phyloP scores from a whole-genome alignment of 495 filamentous ascomycete genomes.

The Apodospora peruviana region DNA sequence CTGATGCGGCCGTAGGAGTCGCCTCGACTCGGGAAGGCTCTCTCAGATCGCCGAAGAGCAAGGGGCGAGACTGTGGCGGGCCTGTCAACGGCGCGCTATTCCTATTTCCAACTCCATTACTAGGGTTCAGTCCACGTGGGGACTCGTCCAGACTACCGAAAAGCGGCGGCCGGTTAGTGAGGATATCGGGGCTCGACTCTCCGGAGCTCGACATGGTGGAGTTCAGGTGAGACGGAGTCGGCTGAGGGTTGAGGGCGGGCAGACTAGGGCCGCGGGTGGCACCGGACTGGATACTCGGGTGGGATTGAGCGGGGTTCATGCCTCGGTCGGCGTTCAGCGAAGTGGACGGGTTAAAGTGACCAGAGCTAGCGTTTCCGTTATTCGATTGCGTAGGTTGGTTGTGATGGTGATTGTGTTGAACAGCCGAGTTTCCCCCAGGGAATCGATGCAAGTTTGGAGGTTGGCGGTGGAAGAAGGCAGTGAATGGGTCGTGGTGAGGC shows the following conservation, averaged over 20 bases:
- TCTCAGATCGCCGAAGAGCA: neutral
- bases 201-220: conserved; percentile 9
- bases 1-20: neutral
- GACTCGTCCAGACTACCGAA: neutral
- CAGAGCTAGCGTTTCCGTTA: neutral
- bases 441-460: conserved; percentile 1
- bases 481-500: conserved; percentile 5
- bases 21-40: conserved; percentile 1
- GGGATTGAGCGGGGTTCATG: no score
- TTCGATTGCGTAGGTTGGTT: neutral
- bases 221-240: neutral
- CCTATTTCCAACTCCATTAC: neutral
- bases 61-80: neutral
- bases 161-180: neutral
- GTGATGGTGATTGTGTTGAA: neutral
- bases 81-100: neutral
- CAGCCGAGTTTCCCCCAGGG: neutral
- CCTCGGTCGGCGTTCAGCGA: neutral
- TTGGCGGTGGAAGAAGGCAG: conserved; percentile 4
- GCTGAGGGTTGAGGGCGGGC: neutral
- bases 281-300: no score
- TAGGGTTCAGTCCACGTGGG: neutral
- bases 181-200: conserved; percentile 11
- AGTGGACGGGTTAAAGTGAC: neutral
- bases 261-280: conserved; percentile 3